phyloP scores from a whole-genome alignment of 805 yeast species.

The Starmerella sirachaensis region DNA sequence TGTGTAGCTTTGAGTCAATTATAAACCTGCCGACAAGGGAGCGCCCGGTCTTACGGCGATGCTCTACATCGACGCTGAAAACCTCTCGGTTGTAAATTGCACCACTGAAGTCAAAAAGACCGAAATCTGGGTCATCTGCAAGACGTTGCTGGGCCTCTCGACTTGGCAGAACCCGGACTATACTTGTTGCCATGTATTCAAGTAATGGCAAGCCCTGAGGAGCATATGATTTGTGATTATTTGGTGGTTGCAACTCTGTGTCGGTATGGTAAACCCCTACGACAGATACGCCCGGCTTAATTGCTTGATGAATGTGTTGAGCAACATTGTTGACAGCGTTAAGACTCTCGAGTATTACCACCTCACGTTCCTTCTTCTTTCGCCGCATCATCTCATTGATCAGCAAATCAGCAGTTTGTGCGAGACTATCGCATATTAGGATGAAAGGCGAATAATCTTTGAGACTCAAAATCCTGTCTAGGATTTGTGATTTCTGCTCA shows the following conservation, averaged over 20 bases:
- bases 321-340: conserved; percentile 46
- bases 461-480: conserved; percentile 53
- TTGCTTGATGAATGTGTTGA: conserved; percentile 38
- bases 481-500: conserved; percentile 33
- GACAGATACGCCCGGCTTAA: conserved; percentile 30
- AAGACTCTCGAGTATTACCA: conserved; percentile 41
- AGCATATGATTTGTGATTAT: conserved; percentile 29
- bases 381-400: conserved; percentile 46
- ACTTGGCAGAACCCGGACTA: conserved; percentile 49
- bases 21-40: conserved; percentile 45
- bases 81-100: conserved; percentile 33
- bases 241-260: neutral
- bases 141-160: conserved; percentile 18
- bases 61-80: conserved; percentile 44
- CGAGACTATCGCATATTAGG: conserved; percentile 54
- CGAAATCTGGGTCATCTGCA: conserved; percentile 35
- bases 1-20: conserved; percentile 38
- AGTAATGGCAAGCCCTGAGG: conserved; percentile 46
- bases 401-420: conserved; percentile 51
- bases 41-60: conserved; percentile 77
- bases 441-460: conserved; percentile 68
- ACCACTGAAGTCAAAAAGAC: conserved; percentile 24
- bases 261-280: conserved; percentile 21
- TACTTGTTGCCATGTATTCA: conserved; percentile 61
- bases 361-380: conserved; percentile 20